Conservation (phyloP, 306 rosid species). For the Begonia peltatifolia region DNA sequence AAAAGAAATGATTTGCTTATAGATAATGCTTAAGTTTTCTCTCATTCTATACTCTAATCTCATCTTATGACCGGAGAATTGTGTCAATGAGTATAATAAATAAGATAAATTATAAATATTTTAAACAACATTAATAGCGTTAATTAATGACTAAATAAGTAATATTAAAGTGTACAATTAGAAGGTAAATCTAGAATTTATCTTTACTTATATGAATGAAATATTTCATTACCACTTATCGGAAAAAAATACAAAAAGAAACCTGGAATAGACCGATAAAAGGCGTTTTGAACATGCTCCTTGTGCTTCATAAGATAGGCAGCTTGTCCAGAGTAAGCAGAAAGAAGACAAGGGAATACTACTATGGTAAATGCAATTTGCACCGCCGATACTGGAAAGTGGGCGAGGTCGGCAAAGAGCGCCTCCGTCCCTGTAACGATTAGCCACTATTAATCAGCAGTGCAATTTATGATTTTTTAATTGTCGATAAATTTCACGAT, state of each 20-base stretch:
- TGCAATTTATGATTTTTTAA: neutral
- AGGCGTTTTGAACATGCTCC: conserved; percentile 34
- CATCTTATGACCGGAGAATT: too few relatives aligned
- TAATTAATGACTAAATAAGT: too few relatives aligned
- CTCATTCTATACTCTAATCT: too few relatives aligned
- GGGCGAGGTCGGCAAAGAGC: conserved; percentile 83
- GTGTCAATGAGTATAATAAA: too few relatives aligned
- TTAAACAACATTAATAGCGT: too few relatives aligned
- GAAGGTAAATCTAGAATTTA: too few relatives aligned
- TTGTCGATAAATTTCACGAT: too few relatives aligned
- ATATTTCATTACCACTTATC: neutral
- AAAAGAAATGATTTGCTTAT: too few relatives aligned
- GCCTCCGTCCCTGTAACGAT: conserved; percentile 83
- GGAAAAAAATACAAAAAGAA: conserved; percentile 9
- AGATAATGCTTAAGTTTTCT: too few relatives aligned
- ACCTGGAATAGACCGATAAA: conserved; percentile 95
- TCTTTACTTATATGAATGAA: neutral
- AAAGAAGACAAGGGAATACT: conserved; percentile 96
- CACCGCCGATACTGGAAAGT: conserved; percentile 90
- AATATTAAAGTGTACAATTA: too few relatives aligned
- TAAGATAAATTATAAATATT: too few relatives aligned
- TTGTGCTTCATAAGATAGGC: conserved; percentile 65
- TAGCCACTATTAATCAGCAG: neutral
- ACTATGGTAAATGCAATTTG: conserved; percentile 84
- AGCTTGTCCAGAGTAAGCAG: conserved; percentile 95